Percentiles rank a stretch among this genome's conserved stretches.
phyloP scores from a whole-genome alignment of 148 eudicot genomes.

The Chenopodium formosanum region DNA sequence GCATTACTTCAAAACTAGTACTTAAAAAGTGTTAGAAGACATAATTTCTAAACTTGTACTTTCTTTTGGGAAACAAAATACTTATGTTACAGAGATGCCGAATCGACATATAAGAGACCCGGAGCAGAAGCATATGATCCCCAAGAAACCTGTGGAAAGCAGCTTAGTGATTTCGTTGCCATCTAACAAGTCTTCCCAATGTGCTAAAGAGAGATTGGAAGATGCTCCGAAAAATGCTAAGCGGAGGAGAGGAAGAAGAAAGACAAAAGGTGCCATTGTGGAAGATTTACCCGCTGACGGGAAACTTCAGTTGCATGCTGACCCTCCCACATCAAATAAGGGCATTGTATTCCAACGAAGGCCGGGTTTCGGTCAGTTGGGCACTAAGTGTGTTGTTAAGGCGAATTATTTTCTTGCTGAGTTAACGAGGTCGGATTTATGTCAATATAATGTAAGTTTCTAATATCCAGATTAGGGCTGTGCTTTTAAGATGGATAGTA shows the following conservation, averaged over 20 bases:
- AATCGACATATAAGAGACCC: slow-evolving; percentile 49
- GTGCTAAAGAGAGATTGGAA: slow-evolving; percentile 33
- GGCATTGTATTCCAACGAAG: slow-evolving; percentile 48
- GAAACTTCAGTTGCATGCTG: slow-evolving; percentile 32
- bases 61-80: background rate
- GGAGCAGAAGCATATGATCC: slow-evolving; percentile 48
- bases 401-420: slow-evolving; percentile 67
- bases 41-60: background rate
- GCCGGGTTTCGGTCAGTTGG: slow-evolving; percentile 63
- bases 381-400: slow-evolving; percentile 60
- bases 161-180: slow-evolving; percentile 30
- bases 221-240: slow-evolving; percentile 40
- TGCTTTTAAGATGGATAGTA: background rate
- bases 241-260: slow-evolving; percentile 49
- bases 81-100: slow-evolving; percentile 41
- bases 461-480: background rate
- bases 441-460: slow-evolving; percentile 58
- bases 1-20: background rate
- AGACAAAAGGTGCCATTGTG: slow-evolving; percentile 36
- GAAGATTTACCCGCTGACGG: slow-evolving; percentile 31
- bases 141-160: slow-evolving; percentile 54
- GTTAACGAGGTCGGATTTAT: slow-evolving; percentile 48
- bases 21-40: slow-evolving; percentile 2
- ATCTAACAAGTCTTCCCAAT: slow-evolving; percentile 23
- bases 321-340: slow-evolving; percentile 34